phyloP scores from a whole-genome alignment of 2,329 filamentous ascomycete species.

The Moelleriella libera region DNA sequence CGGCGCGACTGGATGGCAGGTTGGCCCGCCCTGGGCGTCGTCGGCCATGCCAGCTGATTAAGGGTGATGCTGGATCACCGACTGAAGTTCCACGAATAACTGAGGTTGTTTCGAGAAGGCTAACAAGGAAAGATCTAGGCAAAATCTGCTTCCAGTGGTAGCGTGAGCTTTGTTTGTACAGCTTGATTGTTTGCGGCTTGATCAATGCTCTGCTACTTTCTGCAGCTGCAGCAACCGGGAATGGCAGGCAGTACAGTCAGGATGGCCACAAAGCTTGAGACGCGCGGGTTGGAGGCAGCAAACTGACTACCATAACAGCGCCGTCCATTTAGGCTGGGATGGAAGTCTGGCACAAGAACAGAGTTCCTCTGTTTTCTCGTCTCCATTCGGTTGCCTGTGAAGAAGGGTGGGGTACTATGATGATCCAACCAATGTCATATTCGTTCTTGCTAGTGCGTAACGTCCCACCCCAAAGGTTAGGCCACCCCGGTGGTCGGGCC shows the following conservation, averaged over 20 bases:
- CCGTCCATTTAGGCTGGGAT: neutral
- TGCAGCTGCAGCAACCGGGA: neutral
- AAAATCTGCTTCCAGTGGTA: no score
- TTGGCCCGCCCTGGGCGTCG: conserved; percentile 22
- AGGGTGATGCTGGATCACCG: neutral
- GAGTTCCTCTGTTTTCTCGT: neutral
- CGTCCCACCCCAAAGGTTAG: no score
- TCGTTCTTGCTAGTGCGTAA: no score
- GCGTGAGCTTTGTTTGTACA: no score
- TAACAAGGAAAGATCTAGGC: no score
- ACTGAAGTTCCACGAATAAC: neutral
- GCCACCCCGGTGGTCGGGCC: no score
- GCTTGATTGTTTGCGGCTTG: no score
- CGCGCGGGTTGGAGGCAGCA: no score
- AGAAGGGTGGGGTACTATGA: neutral
- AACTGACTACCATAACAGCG: no score
- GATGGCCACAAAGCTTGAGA: no score
- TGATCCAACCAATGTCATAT: neutral
- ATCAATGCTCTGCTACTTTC: neutral
- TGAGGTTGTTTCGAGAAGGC: no score
- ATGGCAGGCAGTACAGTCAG: no score
- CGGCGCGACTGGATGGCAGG: conserved; percentile 23
- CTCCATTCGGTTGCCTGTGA: neutral
- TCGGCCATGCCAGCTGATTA: conserved; percentile 24
- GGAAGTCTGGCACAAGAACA: neutral